Evolutionary conservation across 306 rosid genomes (phyloP).

Genomic region (Dryas drummondii): DNA sequence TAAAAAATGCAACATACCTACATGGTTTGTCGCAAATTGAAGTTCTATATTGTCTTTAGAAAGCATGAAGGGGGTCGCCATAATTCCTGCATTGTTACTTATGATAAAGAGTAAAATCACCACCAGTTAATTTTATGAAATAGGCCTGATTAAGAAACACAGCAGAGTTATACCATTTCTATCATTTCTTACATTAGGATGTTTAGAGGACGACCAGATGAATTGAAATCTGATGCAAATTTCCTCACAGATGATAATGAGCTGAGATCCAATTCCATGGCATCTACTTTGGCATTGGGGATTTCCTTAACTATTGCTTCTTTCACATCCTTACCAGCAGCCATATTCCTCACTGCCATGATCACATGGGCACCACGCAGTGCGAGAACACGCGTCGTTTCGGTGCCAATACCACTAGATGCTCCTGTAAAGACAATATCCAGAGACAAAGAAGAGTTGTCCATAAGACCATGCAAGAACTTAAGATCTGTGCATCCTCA

Average conservation of each 20-base stretch:
- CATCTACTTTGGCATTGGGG: conserved; percentile 72
- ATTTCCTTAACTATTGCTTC: conserved; percentile 59
- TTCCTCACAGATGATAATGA: conserved; percentile 64
- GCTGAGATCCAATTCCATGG: conserved; percentile 77
- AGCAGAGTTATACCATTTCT: background rate
- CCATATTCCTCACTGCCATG: conserved; percentile 68
- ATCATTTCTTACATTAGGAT: conserved; percentile 67
- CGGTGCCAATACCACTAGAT: conserved; percentile 78
- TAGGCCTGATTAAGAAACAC: conserved; percentile 7
- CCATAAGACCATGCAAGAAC: background rate
- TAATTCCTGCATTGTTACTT: conserved; percentile 92
- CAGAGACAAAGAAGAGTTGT: conserved; percentile 11
- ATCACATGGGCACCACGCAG: conserved; percentile 81
- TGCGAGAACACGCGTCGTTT: conserved; percentile 81
- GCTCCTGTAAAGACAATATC: conserved; percentile 55
- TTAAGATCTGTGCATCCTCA: background rate
- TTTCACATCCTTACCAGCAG: conserved; percentile 47
- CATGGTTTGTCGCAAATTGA: conserved; percentile 82
- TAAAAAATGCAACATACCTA: conserved; percentile 43
- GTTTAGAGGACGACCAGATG: conserved; percentile 61
- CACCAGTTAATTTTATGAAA: conserved; percentile 1
- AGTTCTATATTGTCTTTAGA: conserved; percentile 79
- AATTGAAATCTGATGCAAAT: conserved; percentile 57
- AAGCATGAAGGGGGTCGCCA: conserved; percentile 62
- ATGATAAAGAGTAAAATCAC: conserved; percentile 31